Conservation (phyloP, 2,329 filamentous ascomycete species). For the Alternaria arborescens region DNA sequence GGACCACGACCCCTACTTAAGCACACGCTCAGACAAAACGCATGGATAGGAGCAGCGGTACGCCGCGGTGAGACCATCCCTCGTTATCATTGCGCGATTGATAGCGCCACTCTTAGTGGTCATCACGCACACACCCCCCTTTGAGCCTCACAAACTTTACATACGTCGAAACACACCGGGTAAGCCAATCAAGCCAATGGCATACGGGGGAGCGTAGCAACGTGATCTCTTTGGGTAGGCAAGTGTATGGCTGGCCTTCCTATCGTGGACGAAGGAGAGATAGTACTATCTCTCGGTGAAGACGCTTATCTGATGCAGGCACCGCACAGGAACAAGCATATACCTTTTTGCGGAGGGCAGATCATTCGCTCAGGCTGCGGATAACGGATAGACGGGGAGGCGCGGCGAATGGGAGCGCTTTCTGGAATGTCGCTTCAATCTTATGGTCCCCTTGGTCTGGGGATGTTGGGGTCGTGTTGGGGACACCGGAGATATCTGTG, state of each 20-base stretch:
- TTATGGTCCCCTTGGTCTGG: background rate
- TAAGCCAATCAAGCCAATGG: slow-evolving; percentile 31
- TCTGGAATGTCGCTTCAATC: too few species aligned
- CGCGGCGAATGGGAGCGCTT: background rate
- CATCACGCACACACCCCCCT: slow-evolving; percentile 24
- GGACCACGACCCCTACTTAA: slow-evolving; percentile 18
- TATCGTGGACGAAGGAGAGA: slow-evolving; percentile 37
- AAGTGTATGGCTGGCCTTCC: slow-evolving; percentile 30
- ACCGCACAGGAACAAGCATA: background rate
- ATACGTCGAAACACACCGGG: slow-evolving; percentile 13
- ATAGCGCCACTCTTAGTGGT: slow-evolving; percentile 46
- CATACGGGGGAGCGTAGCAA: slow-evolving; percentile 11
- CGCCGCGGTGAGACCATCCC: slow-evolving; percentile 37
- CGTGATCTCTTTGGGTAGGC: slow-evolving; percentile 11
- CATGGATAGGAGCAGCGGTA: background rate
- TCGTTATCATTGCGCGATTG: slow-evolving; percentile 50
- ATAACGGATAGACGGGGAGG: background rate
- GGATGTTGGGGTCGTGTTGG: background rate
- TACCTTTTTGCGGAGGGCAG: background rate
- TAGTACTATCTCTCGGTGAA: slow-evolving; percentile 18
- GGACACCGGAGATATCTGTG: background rate
- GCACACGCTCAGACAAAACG: slow-evolving; percentile 3
- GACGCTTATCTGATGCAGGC: slow-evolving; percentile 6
- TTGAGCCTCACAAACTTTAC: slow-evolving; percentile 12
- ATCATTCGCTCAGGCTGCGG: background rate